Evolutionary conservation across 192 early-diverging fungal species (phyloP).

Genomic region (Lunasporangiospora selenospora): DNA sequence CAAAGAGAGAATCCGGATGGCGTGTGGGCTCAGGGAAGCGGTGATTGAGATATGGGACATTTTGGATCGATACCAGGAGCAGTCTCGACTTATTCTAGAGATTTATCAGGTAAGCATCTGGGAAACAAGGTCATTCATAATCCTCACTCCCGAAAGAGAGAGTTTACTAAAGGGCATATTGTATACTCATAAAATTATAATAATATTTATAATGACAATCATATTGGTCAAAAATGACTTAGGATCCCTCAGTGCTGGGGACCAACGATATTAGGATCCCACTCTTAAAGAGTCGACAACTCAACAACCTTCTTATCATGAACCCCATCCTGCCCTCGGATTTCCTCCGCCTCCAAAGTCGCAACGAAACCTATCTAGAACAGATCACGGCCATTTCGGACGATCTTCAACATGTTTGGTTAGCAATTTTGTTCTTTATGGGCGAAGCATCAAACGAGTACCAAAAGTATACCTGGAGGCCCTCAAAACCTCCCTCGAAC

Average conservation of each 20-base stretch:
- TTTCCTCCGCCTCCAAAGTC: neutral
- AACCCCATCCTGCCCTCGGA: neutral
- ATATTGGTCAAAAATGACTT: too few species aligned
- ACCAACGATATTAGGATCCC: constrained; percentile 4
- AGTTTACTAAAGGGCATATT: too few species aligned
- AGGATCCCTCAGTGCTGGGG: constrained; percentile 21
- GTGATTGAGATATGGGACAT: neutral
- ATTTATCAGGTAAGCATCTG: neutral
- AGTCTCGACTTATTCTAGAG: neutral
- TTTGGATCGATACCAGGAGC: neutral
- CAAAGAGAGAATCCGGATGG: neutral
- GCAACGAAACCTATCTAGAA: constrained; percentile 10
- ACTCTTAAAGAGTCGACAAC: constrained; percentile 19
- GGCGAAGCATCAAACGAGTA: too few species aligned
- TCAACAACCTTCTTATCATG: constrained; percentile 24
- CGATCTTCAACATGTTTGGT: constrained; percentile 21
- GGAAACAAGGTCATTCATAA: too few species aligned
- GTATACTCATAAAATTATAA: too few species aligned
- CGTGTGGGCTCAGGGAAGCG: neutral
- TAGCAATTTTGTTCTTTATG: constrained; percentile 9
- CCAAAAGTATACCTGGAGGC: neutral
- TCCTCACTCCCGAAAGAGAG: too few species aligned
- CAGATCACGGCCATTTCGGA: constrained; percentile 3
- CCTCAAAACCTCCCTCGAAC: neutral
- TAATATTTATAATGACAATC: neutral